A percentile compares a stretch with the other conserved stretches of the same genome.
These are phyloP conservation scores for Quercus dentata DNA, from an alignment of 306 rosid genomes.

Conservation along the genomic window DNA sequence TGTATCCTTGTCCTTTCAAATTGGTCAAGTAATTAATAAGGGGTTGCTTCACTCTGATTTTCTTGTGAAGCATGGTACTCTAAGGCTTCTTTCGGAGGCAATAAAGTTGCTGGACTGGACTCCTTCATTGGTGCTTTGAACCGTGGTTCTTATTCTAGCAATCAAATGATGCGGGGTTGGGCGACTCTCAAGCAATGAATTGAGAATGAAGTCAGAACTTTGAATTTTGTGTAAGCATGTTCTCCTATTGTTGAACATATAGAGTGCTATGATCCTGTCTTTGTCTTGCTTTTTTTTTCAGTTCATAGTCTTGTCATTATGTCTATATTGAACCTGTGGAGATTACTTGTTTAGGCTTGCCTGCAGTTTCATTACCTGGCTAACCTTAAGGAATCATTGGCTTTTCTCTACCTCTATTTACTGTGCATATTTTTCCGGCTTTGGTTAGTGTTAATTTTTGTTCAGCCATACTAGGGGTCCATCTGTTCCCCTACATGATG, in stretches of 20 bases:
- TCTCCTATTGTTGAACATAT: conserved; percentile 30
- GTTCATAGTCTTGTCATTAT: conserved; percentile 49
- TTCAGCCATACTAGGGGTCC: not conserved
- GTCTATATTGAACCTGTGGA: conserved; percentile 71
- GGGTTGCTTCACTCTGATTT: conserved; percentile 65
- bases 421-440: not conserved
- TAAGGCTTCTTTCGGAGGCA: conserved; percentile 72
- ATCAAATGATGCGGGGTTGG: not conserved
- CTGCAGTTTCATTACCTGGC: conserved; percentile 72
- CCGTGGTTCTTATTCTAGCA: conserved; percentile 22
- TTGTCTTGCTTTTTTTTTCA: conserved; percentile 79
- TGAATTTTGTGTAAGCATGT: conserved; percentile 38
- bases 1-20: conserved; percentile 3
- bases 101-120: conserved; percentile 51
- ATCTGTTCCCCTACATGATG: not conserved
- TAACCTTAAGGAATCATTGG: not conserved
- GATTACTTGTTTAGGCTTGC: conserved; percentile 80
- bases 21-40: conserved; percentile 57
- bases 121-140: conserved; percentile 42
- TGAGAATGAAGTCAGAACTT: conserved; percentile 55
- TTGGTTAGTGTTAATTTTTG: not conserved
- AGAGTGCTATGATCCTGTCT: conserved; percentile 65
- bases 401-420: not conserved
- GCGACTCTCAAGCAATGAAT: conserved; percentile 44
- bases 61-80: conserved; percentile 17